Evolutionary conservation across 106 monocot species (phyloP), one percentile per base, ranked within the genome.

Genomic region (Chionographis japonica): DNA sequence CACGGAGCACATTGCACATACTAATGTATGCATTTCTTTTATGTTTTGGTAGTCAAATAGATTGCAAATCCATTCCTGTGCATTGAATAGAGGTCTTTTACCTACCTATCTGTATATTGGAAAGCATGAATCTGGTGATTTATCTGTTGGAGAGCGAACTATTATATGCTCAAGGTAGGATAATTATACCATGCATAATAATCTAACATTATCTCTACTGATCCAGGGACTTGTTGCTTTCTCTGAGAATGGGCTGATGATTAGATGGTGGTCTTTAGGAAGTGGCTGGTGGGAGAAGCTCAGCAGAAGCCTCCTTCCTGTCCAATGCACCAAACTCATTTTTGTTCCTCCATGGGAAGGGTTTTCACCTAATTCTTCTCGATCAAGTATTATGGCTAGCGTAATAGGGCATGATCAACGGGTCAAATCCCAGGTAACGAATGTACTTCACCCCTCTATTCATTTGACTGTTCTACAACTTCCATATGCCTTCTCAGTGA

Each of bases 211-310:
- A 15, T 54, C 58, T 70, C 12, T 74, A 58, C 42, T 66, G 37
- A 65, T 65, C 14, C 68, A 97, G 98, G 98, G 98, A 13, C 59
- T 98, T 39, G 90, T 93, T 71, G 98, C 98, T n/a, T 98, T 98
- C 75, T 98, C 98, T 69, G 98, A 98, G 85, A 85, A 93, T 65
- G 98, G 98, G 8, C 75, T 98, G 77, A 87, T 90, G 80, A 83
- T 98, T 37, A 93, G 98, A 75, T 98, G 98, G 98, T 98, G 98
- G 98, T 87, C 98, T 11, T 49, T 98, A 57, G 97, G 89, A 69
- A 82, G 52, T 66, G 86, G 84, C 12, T 97, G 97, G 97, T 93
- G 98, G 98, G 98, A 99, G 78, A 92, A 93, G 74, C 82, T 99
- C 14, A 89, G 86, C 83, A 93, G 86, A 83, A 93, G 69, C 63